Evolutionary conservation across 305 asterid species (phyloP).

Genomic region (Fraxinus angustifolia): DNA sequence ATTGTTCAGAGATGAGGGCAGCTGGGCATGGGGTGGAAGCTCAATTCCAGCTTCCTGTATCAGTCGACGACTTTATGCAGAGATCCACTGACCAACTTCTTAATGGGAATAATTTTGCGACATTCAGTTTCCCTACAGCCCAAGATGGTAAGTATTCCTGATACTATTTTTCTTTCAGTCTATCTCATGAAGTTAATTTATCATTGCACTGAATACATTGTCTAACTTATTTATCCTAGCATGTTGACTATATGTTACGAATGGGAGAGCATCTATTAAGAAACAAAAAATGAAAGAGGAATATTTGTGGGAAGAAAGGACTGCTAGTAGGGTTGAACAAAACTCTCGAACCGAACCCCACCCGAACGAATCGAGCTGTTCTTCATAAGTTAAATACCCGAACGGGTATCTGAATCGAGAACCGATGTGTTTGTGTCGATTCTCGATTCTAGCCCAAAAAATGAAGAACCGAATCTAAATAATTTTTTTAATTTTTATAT

Average conservation of each 20-base stretch:
- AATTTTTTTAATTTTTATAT: too few species aligned
- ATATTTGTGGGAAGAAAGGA: background rate
- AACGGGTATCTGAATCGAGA: too few species aligned
- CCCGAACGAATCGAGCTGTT: too few species aligned
- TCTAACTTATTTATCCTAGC: background rate
- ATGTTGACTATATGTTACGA: background rate
- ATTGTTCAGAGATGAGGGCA: slow-evolving; percentile 91
- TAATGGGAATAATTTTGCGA: slow-evolving; percentile 52
- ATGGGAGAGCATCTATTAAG: background rate
- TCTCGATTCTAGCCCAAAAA: too few species aligned
- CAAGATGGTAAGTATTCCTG: slow-evolving; percentile 64
- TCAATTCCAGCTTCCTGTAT: slow-evolving; percentile 85
- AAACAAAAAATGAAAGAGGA: slow-evolving; percentile 3
- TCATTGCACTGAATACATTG: background rate
- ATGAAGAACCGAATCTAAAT: too few species aligned
- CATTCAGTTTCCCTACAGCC: slow-evolving; percentile 60
- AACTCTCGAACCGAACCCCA: too few species aligned
- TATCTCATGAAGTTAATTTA: background rate
- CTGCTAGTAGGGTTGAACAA: background rate
- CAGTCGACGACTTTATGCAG: slow-evolving; percentile 97
- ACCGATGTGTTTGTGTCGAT: too few species aligned
- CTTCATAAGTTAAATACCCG: too few species aligned
- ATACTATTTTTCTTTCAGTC: slow-evolving; percentile 15
- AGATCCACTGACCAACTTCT: slow-evolving; percentile 85
- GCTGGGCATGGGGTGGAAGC: slow-evolving; percentile 98